phyloP scores from a whole-genome alignment of 2,329 filamentous ascomycete genomes.

The Trichoderma sp. region DNA sequence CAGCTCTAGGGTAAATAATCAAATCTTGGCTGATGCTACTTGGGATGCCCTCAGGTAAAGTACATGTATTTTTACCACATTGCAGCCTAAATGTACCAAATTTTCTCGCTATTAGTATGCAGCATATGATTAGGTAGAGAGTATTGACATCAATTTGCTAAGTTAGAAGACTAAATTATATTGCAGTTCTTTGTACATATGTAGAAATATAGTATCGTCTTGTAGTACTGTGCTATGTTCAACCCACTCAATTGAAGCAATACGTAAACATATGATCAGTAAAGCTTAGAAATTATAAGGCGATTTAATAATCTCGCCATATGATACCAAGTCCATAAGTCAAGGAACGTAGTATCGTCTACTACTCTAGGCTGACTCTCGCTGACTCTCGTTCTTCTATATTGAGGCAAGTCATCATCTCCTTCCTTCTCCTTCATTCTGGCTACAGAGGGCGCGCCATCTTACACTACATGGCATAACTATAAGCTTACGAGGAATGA shows the following conservation, averaged over 20 bases:
- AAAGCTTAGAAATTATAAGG: neutral
- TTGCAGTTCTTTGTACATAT: neutral
- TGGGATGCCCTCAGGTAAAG: neutral
- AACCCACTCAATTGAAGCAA: neutral
- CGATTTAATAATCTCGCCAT: neutral
- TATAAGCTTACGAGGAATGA: neutral
- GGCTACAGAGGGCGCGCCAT: neutral
- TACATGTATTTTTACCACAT: neutral
- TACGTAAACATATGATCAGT: neutral
- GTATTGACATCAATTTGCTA: neutral
- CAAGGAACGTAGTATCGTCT: neutral
- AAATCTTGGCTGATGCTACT: neutral
- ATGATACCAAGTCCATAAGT: accelerated
- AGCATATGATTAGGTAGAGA: accelerated
- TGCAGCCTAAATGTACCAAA: neutral
- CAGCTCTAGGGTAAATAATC: neutral
- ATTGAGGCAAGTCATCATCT: neutral
- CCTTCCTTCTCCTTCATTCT: neutral
- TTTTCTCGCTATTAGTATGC: accelerated
- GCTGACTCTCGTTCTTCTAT: neutral
- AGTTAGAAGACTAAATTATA: neutral
- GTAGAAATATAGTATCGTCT: neutral
- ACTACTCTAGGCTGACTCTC: neutral
- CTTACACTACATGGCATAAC: neutral
- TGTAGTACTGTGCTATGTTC: neutral